Evolutionary conservation across 1,284 basidiomycete genomes (phyloP), one percentile per base, ranked within the genome.

Genomic region (Boletus mariae): DNA sequence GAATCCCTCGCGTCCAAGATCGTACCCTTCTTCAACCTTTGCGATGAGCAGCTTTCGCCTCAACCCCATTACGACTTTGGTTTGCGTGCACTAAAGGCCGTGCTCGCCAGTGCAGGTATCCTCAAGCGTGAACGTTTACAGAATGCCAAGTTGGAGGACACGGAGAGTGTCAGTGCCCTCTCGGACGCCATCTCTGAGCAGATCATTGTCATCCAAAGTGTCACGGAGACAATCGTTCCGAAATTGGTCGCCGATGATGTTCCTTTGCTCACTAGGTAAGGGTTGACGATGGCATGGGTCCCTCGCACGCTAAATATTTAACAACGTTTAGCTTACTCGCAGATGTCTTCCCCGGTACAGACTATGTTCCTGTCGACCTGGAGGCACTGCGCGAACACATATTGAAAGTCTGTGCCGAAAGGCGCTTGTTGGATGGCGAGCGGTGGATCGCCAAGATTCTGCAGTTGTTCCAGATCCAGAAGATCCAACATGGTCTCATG

Each of bases 21-120:
- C 54, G 96, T 99, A 13, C 97, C 96, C 0, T 98, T 99, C 80
- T 99, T 99, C 82, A 97, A 96, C 67, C 86, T 99, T 52, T 99
- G 96, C 64, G 87, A 93, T 57, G 95, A 99, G 67, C 96, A 99
- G 66, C 82, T 99, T 29, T 98, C 95, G 3, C 86, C 91, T 34
- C 97, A 99, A 68, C 94, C 96, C 2, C 98, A 99, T 75, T 99
- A 99, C 71, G 97, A 99, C 75, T 99, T 99, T 69, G 97, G 97
- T 73, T 80, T 99, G 38, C 94, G 97, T 62, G 97, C 97, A 12
- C 79, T 99, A 57, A 99, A 99, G 73, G 90, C 95, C 34, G 97
- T 99, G 3, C 80, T 99, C 42, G 88, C 94, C 31, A 96, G 94
- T 67, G 97, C 97, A 25, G 97, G 97, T 83, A 94, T 96, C 57